Percentiles rank a stretch among this genome's conserved stretches.
phyloP scores from a whole-genome alignment of 108 stramenopile species.

The Pseudonitzschia delicatissima region DNA sequence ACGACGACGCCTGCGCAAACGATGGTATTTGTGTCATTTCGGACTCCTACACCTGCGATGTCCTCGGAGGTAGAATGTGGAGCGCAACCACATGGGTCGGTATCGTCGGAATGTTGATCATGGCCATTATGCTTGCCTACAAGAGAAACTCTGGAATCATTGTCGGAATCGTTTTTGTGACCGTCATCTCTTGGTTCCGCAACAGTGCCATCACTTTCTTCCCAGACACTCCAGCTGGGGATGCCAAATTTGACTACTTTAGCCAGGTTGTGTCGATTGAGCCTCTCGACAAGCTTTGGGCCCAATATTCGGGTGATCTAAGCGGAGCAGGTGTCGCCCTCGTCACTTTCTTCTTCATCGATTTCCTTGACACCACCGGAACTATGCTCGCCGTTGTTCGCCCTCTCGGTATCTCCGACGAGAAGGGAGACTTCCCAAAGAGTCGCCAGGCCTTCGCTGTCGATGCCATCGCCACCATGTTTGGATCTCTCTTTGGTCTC shows the following conservation, averaged over 20 bases:
- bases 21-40: conserved; percentile 41
- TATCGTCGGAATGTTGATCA: conserved; percentile 54
- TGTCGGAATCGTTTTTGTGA: conserved; percentile 55
- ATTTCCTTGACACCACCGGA: conserved; percentile 63
- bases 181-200: conserved; percentile 60
- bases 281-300: conserved; percentile 34
- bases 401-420: conserved; percentile 26
- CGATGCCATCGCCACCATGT: conserved; percentile 64
- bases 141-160: conserved; percentile 40
- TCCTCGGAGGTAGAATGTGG: conserved; percentile 48
- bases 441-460: conserved; percentile 41
- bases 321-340: conserved; percentile 42
- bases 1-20: conserved; percentile 43
- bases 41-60: conserved; percentile 69
- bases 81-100: conserved; percentile 58
- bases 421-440: conserved; percentile 63
- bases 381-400: conserved; percentile 22
- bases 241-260: conserved; percentile 62
- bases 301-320: conserved; percentile 37
- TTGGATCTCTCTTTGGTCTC: conserved; percentile 64
- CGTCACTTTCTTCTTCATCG: conserved; percentile 53
- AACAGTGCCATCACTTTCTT: conserved; percentile 58
- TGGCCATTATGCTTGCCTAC: conserved; percentile 39
- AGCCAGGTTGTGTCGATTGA: conserved; percentile 51
- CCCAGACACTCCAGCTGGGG: conserved; percentile 43